Conservation (phyloP, 2,329 filamentous ascomycete genomes). For the Arthrobotrys sphaeroides region DNA sequence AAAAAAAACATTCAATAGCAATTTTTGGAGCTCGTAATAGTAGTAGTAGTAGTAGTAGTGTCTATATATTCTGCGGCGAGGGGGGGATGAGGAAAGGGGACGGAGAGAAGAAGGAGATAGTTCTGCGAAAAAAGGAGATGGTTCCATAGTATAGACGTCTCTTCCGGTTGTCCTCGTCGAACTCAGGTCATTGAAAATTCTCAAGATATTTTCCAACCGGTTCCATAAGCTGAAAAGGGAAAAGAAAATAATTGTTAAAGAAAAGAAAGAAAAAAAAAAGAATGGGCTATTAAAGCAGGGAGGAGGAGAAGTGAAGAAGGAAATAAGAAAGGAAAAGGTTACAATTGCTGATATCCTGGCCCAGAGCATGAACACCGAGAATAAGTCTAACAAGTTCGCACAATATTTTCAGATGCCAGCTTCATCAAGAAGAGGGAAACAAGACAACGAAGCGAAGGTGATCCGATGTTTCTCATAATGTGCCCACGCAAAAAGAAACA, state of each 20-base stretch:
- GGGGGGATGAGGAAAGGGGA: neutral
- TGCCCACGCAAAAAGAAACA: slow-evolving; percentile 48
- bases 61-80: slow-evolving; percentile 6
- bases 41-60: slow-evolving; percentile 10
- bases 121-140: slow-evolving; percentile 3
- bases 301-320: slow-evolving; percentile 33
- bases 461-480: slow-evolving; percentile 53
- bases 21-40: slow-evolving; percentile 20
- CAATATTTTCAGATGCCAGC: slow-evolving; percentile 55
- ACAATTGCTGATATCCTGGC: slow-evolving; percentile 54
- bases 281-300: slow-evolving; percentile 51
- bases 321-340: slow-evolving; percentile 31
- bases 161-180: slow-evolving; percentile 18
- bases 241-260: slow-evolving; percentile 1
- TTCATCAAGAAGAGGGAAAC: slow-evolving; percentile 54
- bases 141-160: slow-evolving; percentile 27
- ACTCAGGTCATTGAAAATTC: slow-evolving; percentile 51
- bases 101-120: neutral
- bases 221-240: slow-evolving; percentile 20
- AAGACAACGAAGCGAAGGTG: slow-evolving; percentile 52
- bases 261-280: slow-evolving; percentile 9
- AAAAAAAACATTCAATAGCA: slow-evolving; percentile 25
- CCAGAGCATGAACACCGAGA: slow-evolving; percentile 55
- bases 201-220: slow-evolving; percentile 45
- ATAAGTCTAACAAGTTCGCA: slow-evolving; percentile 55